Conservation (phyloP, 2,329 filamentous ascomycete species). For the Achaetomium macrosporum region DNA sequence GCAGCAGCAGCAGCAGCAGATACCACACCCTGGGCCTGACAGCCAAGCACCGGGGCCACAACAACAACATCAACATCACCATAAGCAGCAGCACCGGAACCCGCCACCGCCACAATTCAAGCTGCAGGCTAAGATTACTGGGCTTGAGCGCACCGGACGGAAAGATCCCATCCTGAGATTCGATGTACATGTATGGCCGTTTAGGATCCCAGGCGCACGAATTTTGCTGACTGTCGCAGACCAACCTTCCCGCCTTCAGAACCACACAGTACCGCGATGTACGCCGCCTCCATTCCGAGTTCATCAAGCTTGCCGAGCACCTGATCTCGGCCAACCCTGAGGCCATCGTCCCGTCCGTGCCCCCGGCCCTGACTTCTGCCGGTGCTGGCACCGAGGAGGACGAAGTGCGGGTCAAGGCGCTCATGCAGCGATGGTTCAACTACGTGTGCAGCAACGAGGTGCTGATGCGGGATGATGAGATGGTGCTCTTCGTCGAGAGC, state of each 20-base stretch:
- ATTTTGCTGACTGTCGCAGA: constrained; percentile 50
- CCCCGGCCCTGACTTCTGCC: constrained; percentile 88
- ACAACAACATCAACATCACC: constrained; percentile 36
- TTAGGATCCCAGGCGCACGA: not conserved
- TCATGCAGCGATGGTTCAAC: constrained; percentile 93
- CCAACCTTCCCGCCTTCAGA: constrained; percentile 95
- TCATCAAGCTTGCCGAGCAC: constrained; percentile 92
- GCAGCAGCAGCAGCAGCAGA: constrained; percentile 26
- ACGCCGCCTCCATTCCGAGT: constrained; percentile 89
- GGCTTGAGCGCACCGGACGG: constrained; percentile 83
- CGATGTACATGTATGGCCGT: constrained; percentile 77
- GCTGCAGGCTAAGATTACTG: constrained; percentile 91
- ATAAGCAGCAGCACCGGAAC: constrained; percentile 42
- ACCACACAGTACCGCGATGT: constrained; percentile 98
- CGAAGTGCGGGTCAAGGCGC: constrained; percentile 78
- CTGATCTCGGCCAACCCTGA: constrained; percentile 97
- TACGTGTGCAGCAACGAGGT: constrained; percentile 88
- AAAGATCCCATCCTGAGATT: constrained; percentile 94
- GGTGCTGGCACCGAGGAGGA: constrained; percentile 96
- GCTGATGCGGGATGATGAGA: constrained; percentile 91
- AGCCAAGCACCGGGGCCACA: constrained; percentile 23
- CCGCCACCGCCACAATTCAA: constrained; percentile 66
- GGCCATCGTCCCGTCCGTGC: constrained; percentile 87
- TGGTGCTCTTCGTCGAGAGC: constrained; percentile 97
- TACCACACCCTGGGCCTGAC: constrained; percentile 27